Evolutionary conservation across 345 rosid genomes (phyloP), one percentile per base, ranked within the genome.

Genomic region (Psidium guajava): DNA sequence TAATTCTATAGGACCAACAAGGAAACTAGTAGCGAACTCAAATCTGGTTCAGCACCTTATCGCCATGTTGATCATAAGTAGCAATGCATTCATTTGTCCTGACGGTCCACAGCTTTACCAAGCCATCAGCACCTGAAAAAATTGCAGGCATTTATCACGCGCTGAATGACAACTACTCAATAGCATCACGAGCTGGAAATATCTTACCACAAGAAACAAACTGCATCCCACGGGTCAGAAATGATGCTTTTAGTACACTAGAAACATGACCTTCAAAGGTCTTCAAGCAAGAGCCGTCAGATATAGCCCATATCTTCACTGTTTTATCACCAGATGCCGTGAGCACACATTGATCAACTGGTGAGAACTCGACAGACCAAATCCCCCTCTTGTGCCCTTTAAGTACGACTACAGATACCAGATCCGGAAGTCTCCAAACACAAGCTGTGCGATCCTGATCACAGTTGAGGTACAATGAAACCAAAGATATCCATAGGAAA

Each of bases 341-440:
- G 87, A 97, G 92, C 82, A 97, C 95, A 91, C 98, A 96, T 88
- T 95, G 96, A 94, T 97, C 99, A 85, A 96, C 93, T 24, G 98
- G 96, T 84, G 99, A 97, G 89, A 97, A 97, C 91, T 97, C 98
- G 9, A 97, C 99, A 82, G 96, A 97, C 98, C 98, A 97, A 85
- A 97, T 85, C 86, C 99, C 96, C 88, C 98, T 93, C 87, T 96
- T 96, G 85, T 97, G 99, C 85, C 99, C 99, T 89, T 83, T 92
- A 54, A 96, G 94, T 55, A 91, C 93, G 77, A 95, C 96, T 73
- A 95, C 98, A 77, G 90, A 92, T 75, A 93, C 98, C 87, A 96
- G 91, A 87, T 96, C 95, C 8, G 99, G 99, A 89, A 97, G 93
- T 87, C 92, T 93, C 98, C 98, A 95, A 42, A 97, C 91, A 91